These are phyloP conservation scores for Colletotrichum costaricense DNA, from an alignment of 2,329 filamentous ascomycete genomes.

Conservation along the genomic window DNA sequence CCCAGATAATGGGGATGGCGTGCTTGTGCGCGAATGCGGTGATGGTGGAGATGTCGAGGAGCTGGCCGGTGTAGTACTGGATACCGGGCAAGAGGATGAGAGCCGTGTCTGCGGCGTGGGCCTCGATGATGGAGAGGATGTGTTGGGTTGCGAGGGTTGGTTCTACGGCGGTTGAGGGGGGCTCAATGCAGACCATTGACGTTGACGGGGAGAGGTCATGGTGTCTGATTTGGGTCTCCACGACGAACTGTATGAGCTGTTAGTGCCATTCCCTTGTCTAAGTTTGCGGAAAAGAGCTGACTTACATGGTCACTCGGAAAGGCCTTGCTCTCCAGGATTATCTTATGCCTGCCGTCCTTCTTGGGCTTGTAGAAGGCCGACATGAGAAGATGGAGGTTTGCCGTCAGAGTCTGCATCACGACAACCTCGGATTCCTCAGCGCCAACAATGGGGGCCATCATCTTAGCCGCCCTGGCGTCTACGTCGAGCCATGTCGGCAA, in stretches of 20 bases:
- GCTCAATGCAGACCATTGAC: constrained; percentile 77
- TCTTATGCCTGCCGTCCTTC: constrained; percentile 68
- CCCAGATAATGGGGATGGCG: constrained; percentile 85
- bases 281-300: neutral
- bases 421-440: constrained; percentile 77
- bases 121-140: constrained; percentile 79
- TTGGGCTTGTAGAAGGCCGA: constrained; percentile 83
- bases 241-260: constrained; percentile 69
- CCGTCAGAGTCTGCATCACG: constrained; percentile 85
- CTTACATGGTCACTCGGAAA: constrained; percentile 85
- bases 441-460: constrained; percentile 77
- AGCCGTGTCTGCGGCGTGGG: constrained; percentile 78
- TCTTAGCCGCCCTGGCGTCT: constrained; percentile 73
- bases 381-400: constrained; percentile 82
- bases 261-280: neutral
- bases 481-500: constrained; percentile 80
- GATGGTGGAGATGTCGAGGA: constrained; percentile 84
- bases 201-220: constrained; percentile 73
- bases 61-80: constrained; percentile 92
- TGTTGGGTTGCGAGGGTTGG: constrained; percentile 76
- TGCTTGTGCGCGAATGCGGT: constrained; percentile 79
- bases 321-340: constrained; percentile 84
- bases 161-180: constrained; percentile 53
- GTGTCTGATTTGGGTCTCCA: constrained; percentile 79
- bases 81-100: constrained; percentile 86